Evolutionary conservation across 208 protist species (phyloP).

Genomic region (Leishmania major): DNA sequence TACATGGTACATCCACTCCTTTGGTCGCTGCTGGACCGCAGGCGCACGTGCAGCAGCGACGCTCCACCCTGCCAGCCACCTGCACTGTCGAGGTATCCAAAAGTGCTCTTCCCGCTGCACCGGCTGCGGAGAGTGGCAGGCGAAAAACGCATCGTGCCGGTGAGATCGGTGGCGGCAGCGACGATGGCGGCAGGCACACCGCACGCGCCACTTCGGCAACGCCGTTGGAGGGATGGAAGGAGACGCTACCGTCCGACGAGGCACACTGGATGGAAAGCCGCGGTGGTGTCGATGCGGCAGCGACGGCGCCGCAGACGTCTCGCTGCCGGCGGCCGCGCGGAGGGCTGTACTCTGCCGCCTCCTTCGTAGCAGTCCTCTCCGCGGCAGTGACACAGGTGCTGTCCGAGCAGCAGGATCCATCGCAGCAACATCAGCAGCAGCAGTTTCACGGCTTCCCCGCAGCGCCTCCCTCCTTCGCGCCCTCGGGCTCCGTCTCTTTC

Average conservation of each 20-base stretch:
- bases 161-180: not conserved
- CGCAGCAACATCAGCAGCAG: not conserved
- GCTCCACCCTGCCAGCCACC: not conserved
- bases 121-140: not conserved
- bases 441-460: not conserved
- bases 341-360: conserved; percentile 18
- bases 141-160: not conserved
- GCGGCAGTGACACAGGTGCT: conserved; percentile 10
- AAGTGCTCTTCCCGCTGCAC: not conserved
- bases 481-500: not conserved
- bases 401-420: not conserved
- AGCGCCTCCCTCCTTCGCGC: not conserved
- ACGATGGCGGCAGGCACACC: not conserved
- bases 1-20: not conserved
- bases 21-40: not conserved
- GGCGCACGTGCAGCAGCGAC: not conserved
- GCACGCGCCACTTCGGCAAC: not conserved
- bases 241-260: not conserved
- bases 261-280: not conserved
- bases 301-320: not conserved
- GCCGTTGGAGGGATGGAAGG: not conserved
- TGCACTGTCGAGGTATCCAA: not conserved
- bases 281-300: not conserved
- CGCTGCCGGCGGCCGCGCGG: conserved; percentile 7
- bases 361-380: conserved; percentile 20